These are phyloP conservation scores for Jamesozyma rosinii DNA, from an alignment of 805 yeast species.

Conservation along the genomic window DNA sequence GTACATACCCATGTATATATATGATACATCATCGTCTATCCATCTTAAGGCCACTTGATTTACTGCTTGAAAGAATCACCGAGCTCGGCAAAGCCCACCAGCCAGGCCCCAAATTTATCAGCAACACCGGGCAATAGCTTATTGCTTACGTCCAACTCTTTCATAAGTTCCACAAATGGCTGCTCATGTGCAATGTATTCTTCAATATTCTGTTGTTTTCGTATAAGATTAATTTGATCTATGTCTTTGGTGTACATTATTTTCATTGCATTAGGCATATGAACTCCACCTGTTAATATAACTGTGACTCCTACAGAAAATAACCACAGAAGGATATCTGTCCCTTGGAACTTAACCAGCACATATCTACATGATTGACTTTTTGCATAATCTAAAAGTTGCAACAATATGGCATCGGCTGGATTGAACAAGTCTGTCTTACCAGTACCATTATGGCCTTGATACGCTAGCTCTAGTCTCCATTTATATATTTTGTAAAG, in stretches of 20 bases:
- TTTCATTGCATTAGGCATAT: slow-evolving; percentile 16
- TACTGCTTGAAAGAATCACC: background rate
- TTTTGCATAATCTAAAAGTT: slow-evolving; percentile 15
- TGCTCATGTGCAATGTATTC: slow-evolving; percentile 8
- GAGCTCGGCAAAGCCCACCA: slow-evolving; percentile 13
- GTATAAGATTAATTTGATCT: background rate
- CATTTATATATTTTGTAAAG: slow-evolving; percentile 23
- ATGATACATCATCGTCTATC: no score
- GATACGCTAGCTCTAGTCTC: slow-evolving; percentile 11
- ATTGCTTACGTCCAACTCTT: slow-evolving; percentile 8
- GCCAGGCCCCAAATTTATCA: slow-evolving; percentile 16
- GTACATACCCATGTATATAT: no score
- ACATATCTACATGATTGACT: slow-evolving; percentile 21
- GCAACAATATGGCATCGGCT: slow-evolving; percentile 16
- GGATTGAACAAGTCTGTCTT: slow-evolving; percentile 10
- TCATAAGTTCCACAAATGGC: slow-evolving; percentile 13
- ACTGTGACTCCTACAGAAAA: slow-evolving; percentile 21
- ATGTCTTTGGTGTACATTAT: slow-evolving; percentile 15
- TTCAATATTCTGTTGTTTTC: slow-evolving; percentile 15
- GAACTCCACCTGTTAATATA: slow-evolving; percentile 6
- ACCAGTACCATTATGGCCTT: background rate
- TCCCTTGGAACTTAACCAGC: slow-evolving; percentile 7
- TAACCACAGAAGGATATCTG: slow-evolving; percentile 19
- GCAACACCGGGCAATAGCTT: slow-evolving; percentile 10
- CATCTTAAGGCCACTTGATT: no score